A percentile compares a stretch with the other conserved stretches of the same genome.
Evolutionary conservation across 2,329 filamentous ascomycete genomes (phyloP).

Genomic region (Aspergillus arachidicola): DNA sequence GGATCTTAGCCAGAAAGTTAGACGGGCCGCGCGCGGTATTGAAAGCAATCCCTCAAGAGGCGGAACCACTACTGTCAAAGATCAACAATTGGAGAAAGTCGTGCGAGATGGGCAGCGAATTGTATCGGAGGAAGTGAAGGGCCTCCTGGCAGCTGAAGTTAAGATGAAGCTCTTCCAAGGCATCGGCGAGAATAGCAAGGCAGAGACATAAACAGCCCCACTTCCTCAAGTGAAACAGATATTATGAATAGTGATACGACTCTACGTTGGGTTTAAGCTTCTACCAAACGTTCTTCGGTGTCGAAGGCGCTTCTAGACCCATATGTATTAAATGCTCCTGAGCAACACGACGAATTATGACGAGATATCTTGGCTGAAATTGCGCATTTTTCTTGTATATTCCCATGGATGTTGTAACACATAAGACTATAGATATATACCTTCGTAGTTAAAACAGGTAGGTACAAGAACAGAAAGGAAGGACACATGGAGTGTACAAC

Average conservation of each 20-base stretch:
- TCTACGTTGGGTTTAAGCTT: not conserved
- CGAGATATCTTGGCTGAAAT: too few relatives aligned
- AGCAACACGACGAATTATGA: not conserved
- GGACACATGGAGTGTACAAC: slow-evolving; percentile 10
- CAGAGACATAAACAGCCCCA: slow-evolving; percentile 17
- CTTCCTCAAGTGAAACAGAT: not conserved
- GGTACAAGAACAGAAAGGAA: slow-evolving; percentile 13
- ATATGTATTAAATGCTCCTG: not conserved
- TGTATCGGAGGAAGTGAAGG: slow-evolving; percentile 56
- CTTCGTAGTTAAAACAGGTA: slow-evolving; percentile 10
- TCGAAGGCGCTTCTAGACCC: not conserved
- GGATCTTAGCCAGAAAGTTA: slow-evolving; percentile 82
- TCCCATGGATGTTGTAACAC: not conserved
- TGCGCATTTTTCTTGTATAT: not conserved
- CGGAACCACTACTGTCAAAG: slow-evolving; percentile 37
- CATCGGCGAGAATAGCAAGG: slow-evolving; percentile 33
- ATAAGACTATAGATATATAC: slow-evolving; percentile 16
- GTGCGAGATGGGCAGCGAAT: slow-evolving; percentile 61
- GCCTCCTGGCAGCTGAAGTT: slow-evolving; percentile 51
- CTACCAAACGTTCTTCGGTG: not conserved
- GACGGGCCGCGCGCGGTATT: slow-evolving; percentile 58
- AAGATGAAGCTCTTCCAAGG: slow-evolving; percentile 55
- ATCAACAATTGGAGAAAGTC: slow-evolving; percentile 55
- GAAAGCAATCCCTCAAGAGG: slow-evolving; percentile 35
- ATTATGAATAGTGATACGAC: not conserved